Base-by-base conservation (phyloP, 176 grass and related monocot species). In the Elymus sibiricus region DNA sequence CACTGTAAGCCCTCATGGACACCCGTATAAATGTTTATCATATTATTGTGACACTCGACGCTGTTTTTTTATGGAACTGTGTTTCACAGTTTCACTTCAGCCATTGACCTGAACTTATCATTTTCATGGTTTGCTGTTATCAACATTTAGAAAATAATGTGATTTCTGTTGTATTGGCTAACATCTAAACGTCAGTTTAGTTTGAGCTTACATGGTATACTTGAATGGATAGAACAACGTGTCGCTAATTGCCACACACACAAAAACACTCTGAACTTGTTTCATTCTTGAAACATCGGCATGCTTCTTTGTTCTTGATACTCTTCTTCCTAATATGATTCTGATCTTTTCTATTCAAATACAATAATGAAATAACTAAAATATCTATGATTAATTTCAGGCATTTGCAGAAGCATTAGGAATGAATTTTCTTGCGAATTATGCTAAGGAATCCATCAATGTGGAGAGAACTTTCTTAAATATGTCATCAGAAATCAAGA, bases 401-500 rank as follows among this genome's bases (percentile, higher is more conserved):
- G n/a, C n/a, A n/a, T n/a, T n/a, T n/a, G n/a, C n/a, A n/a, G n/a
- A n/a, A n/a, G n/a, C n/a, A n/a, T n/a, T n/a, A n/a, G n/a, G n/a
- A n/a, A n/a, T n/a, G n/a, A n/a, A n/a, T n/a, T n/a, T n/a, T n/a
- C n/a, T n/a, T n/a, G n/a, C n/a, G n/a, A n/a, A n/a, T n/a, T n/a
- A n/a, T n/a, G n/a, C n/a, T n/a, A n/a, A n/a, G n/a, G n/a, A n/a
- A n/a, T n/a, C n/a, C n/a, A n/a, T n/a, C n/a, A n/a, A n/a, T n/a
- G n/a, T n/a, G n/a, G n/a, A n/a, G n/a, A n/a, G n/a, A n/a, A n/a
- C n/a, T n/a, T n/a, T n/a, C n/a, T n/a, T n/a, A n/a, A n/a, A n/a
- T 31, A 98, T 98, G 95, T 92, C 93, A 83, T 82, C 89, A 79
- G 91, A 98, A 91, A 92, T 95, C 42, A 98, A 98, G 93, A 92